Evolutionary conservation across 306 rosid genomes (phyloP), one percentile per base, ranked within the genome.

Genomic region (Comarum palustre): DNA sequence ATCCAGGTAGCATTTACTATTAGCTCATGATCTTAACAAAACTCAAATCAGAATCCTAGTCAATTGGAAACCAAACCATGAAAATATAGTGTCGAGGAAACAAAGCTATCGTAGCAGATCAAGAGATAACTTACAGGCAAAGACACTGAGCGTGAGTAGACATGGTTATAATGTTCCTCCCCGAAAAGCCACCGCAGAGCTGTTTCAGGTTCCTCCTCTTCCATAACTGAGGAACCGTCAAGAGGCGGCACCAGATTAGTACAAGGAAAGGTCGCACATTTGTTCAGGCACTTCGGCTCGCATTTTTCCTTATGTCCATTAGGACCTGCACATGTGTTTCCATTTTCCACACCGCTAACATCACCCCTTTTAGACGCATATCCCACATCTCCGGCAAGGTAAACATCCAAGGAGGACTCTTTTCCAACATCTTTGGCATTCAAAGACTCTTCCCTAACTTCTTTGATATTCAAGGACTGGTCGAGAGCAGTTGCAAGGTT

Each of bases 231-330:
- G 45, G 74, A 68, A 69, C 82, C 81, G 73, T 58, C 82, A 6
- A 74, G 52, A 51, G 78, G 75, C 76, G 68, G 74, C 59, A 57
- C 41, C 27, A 12, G 71, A 46, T 57, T 73, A 71, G 84, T 75
- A 83, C 20, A 17, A 27, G 91, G 88, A 69, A 88, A 84, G 25
- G 87, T 78, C 4, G 80, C 77, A 73, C 78, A 66, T 52, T 86
- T 73, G 46, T 71, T 75, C 75, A 79, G 74, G 68, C 75, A 71
- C 73, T 66, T 80, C 5, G 4, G 69, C 58, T 82, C 72, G 52
- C 51, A 55, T 22, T 73, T 74, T 45, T 46, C 43, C 66, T 76
- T 60, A 24, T 72, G 68, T 29, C 13, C 48, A 36, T 77, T 41
- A 66, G 72, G 63, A 52, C 10, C 66, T 39, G 36, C 71, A 58